Evolutionary conservation across 805 yeast species (phyloP).

Genomic region (Saccharomycopsis babjevae): DNA sequence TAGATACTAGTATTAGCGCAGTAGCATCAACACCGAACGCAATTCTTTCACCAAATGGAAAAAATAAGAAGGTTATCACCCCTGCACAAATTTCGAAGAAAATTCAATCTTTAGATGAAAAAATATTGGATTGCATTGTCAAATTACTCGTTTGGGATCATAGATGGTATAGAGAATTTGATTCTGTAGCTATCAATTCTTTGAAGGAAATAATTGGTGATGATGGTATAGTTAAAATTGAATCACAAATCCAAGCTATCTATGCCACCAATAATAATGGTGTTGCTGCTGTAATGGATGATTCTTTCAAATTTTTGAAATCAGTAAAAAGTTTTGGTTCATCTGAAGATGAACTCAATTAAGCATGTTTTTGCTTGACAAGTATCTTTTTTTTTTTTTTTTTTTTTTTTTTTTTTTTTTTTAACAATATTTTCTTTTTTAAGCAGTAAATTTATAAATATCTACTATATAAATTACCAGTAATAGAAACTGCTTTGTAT

Average conservation of each 20-base stretch:
- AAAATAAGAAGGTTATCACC: constrained; percentile 18
- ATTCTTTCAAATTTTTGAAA: constrained; percentile 35
- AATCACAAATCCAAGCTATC: constrained; percentile 58
- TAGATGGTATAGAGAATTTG: constrained; percentile 92
- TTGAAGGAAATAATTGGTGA: constrained; percentile 55
- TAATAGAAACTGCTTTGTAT: neutral
- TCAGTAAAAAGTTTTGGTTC: constrained; percentile 2
- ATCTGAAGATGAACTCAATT: neutral
- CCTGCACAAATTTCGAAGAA: constrained; percentile 26
- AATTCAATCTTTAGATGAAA: constrained; percentile 30
- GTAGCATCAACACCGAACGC: constrained; percentile 24
- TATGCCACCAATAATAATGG: constrained; percentile 48
- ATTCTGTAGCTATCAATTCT: constrained; percentile 53
- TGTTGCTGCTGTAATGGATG: constrained; percentile 45
- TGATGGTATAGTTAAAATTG: constrained; percentile 71
- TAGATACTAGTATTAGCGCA: constrained; percentile 14
- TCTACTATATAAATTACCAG: neutral
- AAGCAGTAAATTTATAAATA: neutral
- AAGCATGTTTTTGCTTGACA: too few species aligned
- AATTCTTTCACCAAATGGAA: constrained; percentile 20
- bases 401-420: neutral
- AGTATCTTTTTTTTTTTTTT: neutral
- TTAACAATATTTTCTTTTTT: neutral
- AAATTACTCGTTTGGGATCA: constrained; percentile 94
- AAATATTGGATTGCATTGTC: constrained; percentile 58